phyloP scores from a whole-genome alignment of 2,329 filamentous ascomycete genomes.

The Colletotrichum navitas region DNA sequence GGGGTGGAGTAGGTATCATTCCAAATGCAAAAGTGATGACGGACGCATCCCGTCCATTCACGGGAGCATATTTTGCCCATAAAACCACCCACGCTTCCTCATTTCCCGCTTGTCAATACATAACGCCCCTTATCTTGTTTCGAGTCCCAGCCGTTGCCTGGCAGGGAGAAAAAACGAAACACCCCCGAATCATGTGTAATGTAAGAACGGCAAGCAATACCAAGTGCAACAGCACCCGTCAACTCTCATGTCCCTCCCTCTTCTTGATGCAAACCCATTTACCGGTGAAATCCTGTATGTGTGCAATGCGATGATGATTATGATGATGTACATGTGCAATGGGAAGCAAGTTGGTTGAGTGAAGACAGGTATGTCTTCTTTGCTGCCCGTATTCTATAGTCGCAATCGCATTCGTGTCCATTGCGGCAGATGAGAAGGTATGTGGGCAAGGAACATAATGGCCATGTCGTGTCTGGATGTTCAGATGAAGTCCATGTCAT shows the following conservation, averaged over 20 bases:
- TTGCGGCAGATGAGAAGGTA: slow-evolving; percentile 1
- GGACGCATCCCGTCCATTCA: background rate
- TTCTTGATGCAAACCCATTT: slow-evolving; percentile 34
- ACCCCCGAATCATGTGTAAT: slow-evolving; percentile 11
- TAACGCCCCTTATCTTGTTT: slow-evolving; percentile 34
- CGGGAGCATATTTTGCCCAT: slow-evolving; percentile 11
- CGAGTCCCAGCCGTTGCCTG: background rate
- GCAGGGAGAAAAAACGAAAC: background rate
- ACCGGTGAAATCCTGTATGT: slow-evolving; percentile 25
- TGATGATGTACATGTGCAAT: slow-evolving; percentile 35
- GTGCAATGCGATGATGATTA: slow-evolving; percentile 23
- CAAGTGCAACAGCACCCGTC: slow-evolving; percentile 16
- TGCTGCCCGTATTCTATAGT: slow-evolving; percentile 22
- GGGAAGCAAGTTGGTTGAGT: background rate
- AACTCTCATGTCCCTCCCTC: background rate
- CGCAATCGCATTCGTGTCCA: background rate
- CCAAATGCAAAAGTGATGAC: slow-evolving; percentile 25
- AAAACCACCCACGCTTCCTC: slow-evolving; percentile 30
- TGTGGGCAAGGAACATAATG: background rate
- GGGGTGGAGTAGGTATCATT: slow-evolving; percentile 39
- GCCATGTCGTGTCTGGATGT: background rate
- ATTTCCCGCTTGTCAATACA: background rate
- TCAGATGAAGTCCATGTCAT: slow-evolving; percentile 46
- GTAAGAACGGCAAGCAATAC: background rate
- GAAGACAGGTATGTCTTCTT: background rate